phyloP scores from a whole-genome alignment of 441 rosid species.

The Populus hybrid region DNA sequence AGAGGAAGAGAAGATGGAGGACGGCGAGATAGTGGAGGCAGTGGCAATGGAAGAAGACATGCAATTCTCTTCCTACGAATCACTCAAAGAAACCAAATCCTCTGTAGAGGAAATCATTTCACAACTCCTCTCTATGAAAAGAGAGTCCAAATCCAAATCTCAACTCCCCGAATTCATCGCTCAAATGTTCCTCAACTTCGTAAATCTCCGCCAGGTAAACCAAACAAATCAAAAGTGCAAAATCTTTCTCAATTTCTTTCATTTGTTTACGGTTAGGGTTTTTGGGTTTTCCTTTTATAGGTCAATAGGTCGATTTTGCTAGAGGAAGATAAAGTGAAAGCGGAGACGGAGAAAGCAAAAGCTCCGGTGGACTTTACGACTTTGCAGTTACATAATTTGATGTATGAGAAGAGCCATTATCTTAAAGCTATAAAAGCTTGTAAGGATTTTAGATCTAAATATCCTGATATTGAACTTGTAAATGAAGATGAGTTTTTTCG shows the following conservation, averaged over 20 bases:
- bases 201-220: slow-evolving; percentile 83
- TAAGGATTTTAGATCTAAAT: slow-evolving; percentile 77
- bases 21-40: slow-evolving; percentile 77
- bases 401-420: slow-evolving; percentile 92
- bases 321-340: slow-evolving; percentile 72
- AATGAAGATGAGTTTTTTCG: slow-evolving; percentile 70
- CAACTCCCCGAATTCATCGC: slow-evolving; percentile 68
- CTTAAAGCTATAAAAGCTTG: slow-evolving; percentile 78
- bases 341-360: slow-evolving; percentile 71
- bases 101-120: slow-evolving; percentile 64
- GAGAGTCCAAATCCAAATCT: slow-evolving; percentile 49
- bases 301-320: slow-evolving; percentile 69
- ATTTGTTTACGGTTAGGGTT: background rate
- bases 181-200: slow-evolving; percentile 75
- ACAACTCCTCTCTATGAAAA: slow-evolving; percentile 54
- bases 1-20: slow-evolving; percentile 32
- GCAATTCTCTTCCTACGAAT: slow-evolving; percentile 41
- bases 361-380: slow-evolving; percentile 79
- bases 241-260: background rate
- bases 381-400: slow-evolving; percentile 74
- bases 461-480: slow-evolving; percentile 79
- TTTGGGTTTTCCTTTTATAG: slow-evolving; percentile 23
- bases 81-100: slow-evolving; percentile 59
- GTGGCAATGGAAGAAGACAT: slow-evolving; percentile 46
- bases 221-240: background rate